These are phyloP conservation scores for Calocera cornea DNA, from an alignment of 768 basidiomycete species.

Conservation along the genomic window DNA sequence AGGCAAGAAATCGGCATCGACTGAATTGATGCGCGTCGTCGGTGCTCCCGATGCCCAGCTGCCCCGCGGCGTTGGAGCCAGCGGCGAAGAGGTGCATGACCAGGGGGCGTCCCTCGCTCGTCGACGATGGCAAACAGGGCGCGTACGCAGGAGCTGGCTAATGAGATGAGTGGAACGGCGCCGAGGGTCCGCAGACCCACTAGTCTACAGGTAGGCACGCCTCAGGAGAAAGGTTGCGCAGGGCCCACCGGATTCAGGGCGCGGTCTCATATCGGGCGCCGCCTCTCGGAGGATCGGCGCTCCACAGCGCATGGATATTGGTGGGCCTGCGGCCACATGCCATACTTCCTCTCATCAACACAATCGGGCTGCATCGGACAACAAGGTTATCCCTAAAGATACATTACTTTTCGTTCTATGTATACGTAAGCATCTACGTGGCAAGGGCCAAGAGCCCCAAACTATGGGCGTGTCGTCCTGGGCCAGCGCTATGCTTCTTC, in stretches of 20 bases:
- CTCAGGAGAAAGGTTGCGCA: background rate
- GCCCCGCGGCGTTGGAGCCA: conserved; percentile 39
- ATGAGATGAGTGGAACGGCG: background rate
- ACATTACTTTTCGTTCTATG: background rate
- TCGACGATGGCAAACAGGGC: background rate
- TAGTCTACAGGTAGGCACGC: background rate
- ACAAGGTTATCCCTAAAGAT: background rate
- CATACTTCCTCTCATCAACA: no score
- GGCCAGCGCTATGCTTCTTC: background rate
- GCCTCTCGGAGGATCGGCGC: background rate
- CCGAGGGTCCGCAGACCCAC: background rate
- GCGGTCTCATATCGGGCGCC: background rate
- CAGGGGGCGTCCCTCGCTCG: background rate
- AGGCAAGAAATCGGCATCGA: conserved; percentile 25
- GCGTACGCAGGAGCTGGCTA: background rate
- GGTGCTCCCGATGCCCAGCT: conserved; percentile 30
- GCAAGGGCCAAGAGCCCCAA: background rate
- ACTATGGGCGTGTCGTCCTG: background rate
- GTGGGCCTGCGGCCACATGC: background rate
- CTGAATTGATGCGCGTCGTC: conserved; percentile 32
- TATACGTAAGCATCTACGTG: background rate
- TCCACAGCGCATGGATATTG: background rate
- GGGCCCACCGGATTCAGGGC: conserved; percentile 1
- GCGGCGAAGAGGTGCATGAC: conserved; percentile 27
- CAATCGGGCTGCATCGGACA: background rate